Evolutionary conservation across 495 filamentous ascomycete genomes (phyloP), one percentile per base, ranked within the genome.

Genomic region (Hypomontagnella submonticulosa): DNA sequence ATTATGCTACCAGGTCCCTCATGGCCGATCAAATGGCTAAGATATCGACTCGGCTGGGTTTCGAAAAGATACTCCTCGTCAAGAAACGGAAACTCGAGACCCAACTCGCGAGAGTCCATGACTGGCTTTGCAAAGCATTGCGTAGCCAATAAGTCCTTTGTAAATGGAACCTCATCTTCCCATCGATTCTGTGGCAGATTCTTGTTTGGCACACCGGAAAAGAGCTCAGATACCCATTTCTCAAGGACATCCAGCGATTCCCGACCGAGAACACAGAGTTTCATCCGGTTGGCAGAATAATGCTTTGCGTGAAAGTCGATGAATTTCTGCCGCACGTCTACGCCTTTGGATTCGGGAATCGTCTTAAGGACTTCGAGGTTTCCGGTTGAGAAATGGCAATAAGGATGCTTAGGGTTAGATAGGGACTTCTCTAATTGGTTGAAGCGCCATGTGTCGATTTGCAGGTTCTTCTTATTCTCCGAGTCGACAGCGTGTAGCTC

Each of bases 401-500:
- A 97, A n/a, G 95, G 95, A 71, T 98, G 96, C 37, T 88, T 87
- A 3, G 90, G 87, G 76, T 94, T 99, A 19, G 94, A 93, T 9
- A 96, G 79, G 1, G 91, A 89, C 77, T 97, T 97, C 71, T 91
- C 91, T 30, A 99, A 83, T 73, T 99, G 95, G 76, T 93, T 87
- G 59, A 97, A 76, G 16, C 95, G 89, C 96, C 96, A 99, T 59
- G 86, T 80, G 74, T 99, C 95, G 76, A 85, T 96, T 79, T 99
- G 95, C 19, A 99, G 84, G 65, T 99, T 99, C 83, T 99, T 98
- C 83, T 99, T 99, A 78, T 98, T 97, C 74, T 99, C 95, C 0
- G 95, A 98, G 77, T 99, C 95, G 15, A 99, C 95, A 15, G 95
- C 95, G 61, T 81, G 85, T 60, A 99, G 80, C 77, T 99, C 95